Evolutionary conservation across 306 rosid genomes (phyloP), one percentile per base, ranked within the genome.

Genomic region (Ormosia emarginata): DNA sequence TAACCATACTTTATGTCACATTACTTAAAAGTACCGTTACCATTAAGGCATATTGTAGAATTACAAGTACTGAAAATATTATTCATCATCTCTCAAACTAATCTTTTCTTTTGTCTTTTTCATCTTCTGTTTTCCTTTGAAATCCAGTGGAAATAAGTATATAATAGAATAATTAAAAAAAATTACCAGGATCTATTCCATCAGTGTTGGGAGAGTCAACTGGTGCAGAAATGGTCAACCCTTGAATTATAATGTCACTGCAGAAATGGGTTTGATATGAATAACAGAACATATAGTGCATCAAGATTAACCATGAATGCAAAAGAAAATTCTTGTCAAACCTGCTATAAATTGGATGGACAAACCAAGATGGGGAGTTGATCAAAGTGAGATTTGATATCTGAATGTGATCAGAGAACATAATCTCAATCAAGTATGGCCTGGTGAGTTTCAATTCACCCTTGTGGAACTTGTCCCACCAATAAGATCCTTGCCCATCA

Each of bases 341-440:
- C 95, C 91, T 92, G 87, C 90, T 75, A 72, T 90, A 94, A 44
- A 88, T 74, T 15, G 98, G 95, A 83, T 94, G 97, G 18, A 94
- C 94, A 63, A 84, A 61, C 95, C 97, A 94, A 0, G 91, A 82
- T 40, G 97, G 98, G n/a, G 98, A 94, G 14, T 94, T 87, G 44
- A 86, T 3, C 58, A 94, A 69, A 67, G 95, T 90, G 41, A 92
- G 86, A 83, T 92, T 85, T 8, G 91, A 89, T 10, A 94, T 94
- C 67, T 88, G 94, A 1, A 94, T 75, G 3, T 90, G 71, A 79
- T 86, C 10, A 24, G 94, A 90, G 71, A 70, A 86, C 93, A 89
- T 79, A 7, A 90, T 59, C 86, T 94, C 98, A 17, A 94, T 89
- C 84, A 89, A 0, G 72, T 89, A 90, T 1, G 98, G 98, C 0